phyloP scores from a whole-genome alignment of 495 filamentous ascomycete species.

The Talaromyces stipitatus region DNA sequence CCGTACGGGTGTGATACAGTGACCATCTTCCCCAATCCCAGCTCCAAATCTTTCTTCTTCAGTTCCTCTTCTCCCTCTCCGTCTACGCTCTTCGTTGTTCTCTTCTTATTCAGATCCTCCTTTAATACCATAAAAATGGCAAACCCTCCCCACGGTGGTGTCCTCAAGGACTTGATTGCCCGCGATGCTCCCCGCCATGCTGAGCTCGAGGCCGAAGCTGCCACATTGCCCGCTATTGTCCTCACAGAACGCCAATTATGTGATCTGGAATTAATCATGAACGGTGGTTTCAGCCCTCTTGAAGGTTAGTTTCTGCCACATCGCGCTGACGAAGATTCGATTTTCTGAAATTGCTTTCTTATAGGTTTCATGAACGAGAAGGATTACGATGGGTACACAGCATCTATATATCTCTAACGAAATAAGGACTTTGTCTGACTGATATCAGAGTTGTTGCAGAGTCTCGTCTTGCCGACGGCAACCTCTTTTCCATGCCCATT shows the following conservation, averaged over 20 bases:
- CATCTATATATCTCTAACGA: neutral
- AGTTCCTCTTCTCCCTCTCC: neutral
- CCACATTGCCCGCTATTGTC: conserved; percentile 74
- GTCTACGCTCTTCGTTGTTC: neutral
- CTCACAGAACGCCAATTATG: conserved; percentile 92
- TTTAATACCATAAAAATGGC: conserved; percentile 39
- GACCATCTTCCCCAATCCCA: neutral
- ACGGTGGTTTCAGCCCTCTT: conserved; percentile 91
- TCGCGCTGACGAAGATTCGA: conserved; percentile 1
- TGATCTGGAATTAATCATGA: conserved; percentile 93
- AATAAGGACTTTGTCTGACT: neutral
- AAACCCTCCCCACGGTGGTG: conserved; percentile 87
- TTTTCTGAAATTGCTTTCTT: conserved; percentile 6
- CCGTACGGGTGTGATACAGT: neutral
- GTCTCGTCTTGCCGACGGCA: conserved; percentile 77
- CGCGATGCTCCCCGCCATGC: conserved; percentile 73
- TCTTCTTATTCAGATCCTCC: neutral
- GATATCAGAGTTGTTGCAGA: conserved; percentile 68
- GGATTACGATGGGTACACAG: conserved; percentile 81
- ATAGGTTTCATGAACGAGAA: conserved; percentile 93
- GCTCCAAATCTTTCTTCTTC: neutral
- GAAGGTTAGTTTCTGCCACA: conserved; percentile 55
- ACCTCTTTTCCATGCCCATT: conserved; percentile 95
- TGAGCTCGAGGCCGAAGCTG: conserved; percentile 74
- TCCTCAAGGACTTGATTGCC: conserved; percentile 93